phyloP scores from a whole-genome alignment of 495 filamentous ascomycete species.

The Aspergillus coremiiformis region DNA sequence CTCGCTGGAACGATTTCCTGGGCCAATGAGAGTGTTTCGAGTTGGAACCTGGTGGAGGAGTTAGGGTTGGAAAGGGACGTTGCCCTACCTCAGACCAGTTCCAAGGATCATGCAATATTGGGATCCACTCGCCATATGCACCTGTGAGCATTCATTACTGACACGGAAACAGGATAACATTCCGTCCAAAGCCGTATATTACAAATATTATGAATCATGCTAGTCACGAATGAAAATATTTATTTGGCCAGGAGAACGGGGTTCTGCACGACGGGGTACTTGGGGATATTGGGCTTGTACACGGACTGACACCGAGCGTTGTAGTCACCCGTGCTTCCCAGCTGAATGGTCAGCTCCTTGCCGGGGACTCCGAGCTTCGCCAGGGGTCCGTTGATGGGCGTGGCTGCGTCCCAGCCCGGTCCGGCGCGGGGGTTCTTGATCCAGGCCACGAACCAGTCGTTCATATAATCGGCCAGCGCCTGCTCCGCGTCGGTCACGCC shows the following conservation, averaged over 20 bases:
- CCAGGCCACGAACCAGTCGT: conserved; percentile 22
- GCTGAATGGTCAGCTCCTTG: conserved; percentile 15
- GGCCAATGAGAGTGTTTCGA: too few relatives aligned
- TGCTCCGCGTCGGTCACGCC: conserved; percentile 17
- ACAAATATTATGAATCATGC: too few relatives aligned
- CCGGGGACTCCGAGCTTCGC: conserved; percentile 18
- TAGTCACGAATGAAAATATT: too few relatives aligned
- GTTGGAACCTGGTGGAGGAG: too few relatives aligned
- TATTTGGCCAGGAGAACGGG: conserved; percentile 11
- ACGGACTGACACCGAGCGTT: conserved; percentile 19
- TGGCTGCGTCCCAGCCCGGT: conserved; percentile 17
- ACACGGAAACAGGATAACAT: too few relatives aligned
- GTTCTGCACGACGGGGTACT: conserved; percentile 19
- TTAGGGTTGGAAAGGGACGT: too few relatives aligned
- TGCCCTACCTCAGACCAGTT: background rate
- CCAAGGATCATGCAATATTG: background rate
- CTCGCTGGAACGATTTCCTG: background rate
- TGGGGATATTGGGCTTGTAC: conserved; percentile 15
- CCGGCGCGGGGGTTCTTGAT: conserved; percentile 19
- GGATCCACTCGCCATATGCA: background rate
- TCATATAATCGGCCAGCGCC: conserved; percentile 20
- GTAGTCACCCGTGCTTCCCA: conserved; percentile 15
- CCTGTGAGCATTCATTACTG: too few relatives aligned
- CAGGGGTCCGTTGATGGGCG: conserved; percentile 17
- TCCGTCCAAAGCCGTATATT: too few relatives aligned